phyloP scores from a whole-genome alignment of 768 basidiomycete genomes.

The Boletus tylopilopsis region DNA sequence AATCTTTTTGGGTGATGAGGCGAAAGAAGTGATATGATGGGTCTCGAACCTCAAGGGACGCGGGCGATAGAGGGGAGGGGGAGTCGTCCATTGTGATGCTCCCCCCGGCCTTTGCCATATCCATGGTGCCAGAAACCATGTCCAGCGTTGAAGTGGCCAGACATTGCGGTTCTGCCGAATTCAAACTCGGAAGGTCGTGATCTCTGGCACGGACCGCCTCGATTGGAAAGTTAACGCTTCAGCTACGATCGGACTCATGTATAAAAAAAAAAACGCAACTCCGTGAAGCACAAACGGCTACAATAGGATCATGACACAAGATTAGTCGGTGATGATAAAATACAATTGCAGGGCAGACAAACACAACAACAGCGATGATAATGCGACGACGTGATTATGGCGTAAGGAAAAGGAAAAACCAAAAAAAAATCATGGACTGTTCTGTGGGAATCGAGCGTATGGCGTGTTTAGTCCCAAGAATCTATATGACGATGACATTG shows the following conservation, averaged over 20 bases:
- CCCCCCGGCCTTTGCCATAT: no score
- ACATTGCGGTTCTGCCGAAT: slow-evolving; percentile 9
- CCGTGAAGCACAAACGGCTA: slow-evolving; percentile 18
- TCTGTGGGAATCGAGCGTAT: slow-evolving; percentile 1
- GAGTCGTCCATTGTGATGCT: no score
- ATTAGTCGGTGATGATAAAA: slow-evolving; percentile 8
- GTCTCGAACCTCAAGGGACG: slow-evolving; percentile 12
- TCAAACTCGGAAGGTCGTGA: slow-evolving; percentile 5
- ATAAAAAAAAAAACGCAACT: slow-evolving; percentile 10
- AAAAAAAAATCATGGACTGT: neutral
- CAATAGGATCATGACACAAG: slow-evolving; percentile 11
- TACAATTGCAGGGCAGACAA: slow-evolving; percentile 17
- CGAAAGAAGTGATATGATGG: slow-evolving; percentile 5
- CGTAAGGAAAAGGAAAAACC: neutral
- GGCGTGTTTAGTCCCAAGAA: slow-evolving; percentile 13
- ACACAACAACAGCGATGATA: slow-evolving; percentile 6
- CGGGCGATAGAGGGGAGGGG: slow-evolving; percentile 5
- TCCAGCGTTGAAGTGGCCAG: neutral
- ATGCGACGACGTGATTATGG: slow-evolving; percentile 13
- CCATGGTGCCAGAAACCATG: slow-evolving; percentile 3
- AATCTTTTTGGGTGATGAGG: slow-evolving; percentile 12
- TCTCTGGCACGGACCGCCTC: slow-evolving; percentile 9
- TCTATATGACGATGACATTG: slow-evolving; percentile 7
- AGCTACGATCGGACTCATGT: slow-evolving; percentile 2
- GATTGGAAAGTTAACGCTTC: slow-evolving; percentile 18